These are phyloP conservation scores for Ascobolus immersus DNA, from an alignment of 495 filamentous ascomycete genomes.

Conservation along the genomic window DNA sequence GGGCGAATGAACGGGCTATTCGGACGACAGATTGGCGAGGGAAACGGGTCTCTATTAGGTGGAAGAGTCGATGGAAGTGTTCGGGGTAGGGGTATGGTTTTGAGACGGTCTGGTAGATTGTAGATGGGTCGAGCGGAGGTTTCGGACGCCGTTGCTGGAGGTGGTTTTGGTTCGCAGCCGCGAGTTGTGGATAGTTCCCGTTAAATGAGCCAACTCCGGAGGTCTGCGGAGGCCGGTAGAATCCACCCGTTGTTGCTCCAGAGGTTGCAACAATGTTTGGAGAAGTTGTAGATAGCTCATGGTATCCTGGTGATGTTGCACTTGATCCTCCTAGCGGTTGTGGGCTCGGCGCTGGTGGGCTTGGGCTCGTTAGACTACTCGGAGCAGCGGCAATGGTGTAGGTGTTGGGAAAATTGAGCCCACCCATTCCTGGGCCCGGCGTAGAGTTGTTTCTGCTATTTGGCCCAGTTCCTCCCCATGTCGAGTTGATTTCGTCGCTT, in stretches of 20 bases:
- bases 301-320: constrained; percentile 11
- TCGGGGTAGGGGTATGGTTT: constrained; percentile 73
- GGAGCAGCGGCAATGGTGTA: constrained; percentile 46
- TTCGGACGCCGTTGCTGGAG: constrained; percentile 23
- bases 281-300: too few relatives aligned
- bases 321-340: constrained; percentile 12
- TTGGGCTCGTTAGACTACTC: constrained; percentile 34
- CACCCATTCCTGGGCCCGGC: too few relatives aligned
- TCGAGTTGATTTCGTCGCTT: too few relatives aligned
- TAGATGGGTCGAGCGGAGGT: constrained; percentile 46
- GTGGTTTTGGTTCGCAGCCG: constrained; percentile 21
- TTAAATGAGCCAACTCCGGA: too few relatives aligned
- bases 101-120: constrained; percentile 68
- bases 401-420: constrained; percentile 28
- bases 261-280: too few relatives aligned
- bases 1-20: constrained; percentile 66
- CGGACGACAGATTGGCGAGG: constrained; percentile 37
- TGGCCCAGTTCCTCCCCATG: too few relatives aligned
- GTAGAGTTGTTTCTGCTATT: too few relatives aligned
- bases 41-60: constrained; percentile 58
- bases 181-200: too few relatives aligned
- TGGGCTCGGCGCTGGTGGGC: constrained; percentile 13
- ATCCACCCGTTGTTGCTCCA: too few relatives aligned
- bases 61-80: constrained; percentile 70
- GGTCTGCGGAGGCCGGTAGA: too few relatives aligned